Conservation (phyloP, 2,329 filamentous ascomycete species). For the Paecilomyces fulvus region DNA sequence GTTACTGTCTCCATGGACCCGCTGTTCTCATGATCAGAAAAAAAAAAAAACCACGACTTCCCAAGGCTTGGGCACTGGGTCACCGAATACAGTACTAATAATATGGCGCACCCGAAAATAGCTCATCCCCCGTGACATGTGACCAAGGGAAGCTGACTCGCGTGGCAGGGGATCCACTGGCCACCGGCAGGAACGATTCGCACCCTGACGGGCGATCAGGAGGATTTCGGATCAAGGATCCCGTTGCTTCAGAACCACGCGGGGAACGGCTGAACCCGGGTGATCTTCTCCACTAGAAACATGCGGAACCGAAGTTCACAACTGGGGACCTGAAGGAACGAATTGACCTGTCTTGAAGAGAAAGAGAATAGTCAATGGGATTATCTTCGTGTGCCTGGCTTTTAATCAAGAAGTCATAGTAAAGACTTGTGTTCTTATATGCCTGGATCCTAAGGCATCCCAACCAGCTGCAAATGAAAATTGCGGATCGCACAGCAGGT, state of each 20-base stretch:
- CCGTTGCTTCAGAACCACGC: not conserved
- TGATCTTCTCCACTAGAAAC: not conserved
- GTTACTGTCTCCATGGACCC: not conserved
- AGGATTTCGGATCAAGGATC: not conserved
- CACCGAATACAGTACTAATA: no score
- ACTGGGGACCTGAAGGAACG: no score
- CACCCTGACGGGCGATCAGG: not conserved
- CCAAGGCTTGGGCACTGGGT: no score
- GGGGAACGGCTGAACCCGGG: not conserved
- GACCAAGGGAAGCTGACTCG: not conserved
- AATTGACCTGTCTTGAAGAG: no score
- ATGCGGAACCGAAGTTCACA: not conserved
- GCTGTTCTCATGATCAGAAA: not conserved
- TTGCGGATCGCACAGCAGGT: not conserved
- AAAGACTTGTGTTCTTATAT: not conserved
- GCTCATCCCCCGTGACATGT: not conserved
- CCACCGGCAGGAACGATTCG: not conserved
- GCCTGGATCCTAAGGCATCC: not conserved
- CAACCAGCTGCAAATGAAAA: not conserved
- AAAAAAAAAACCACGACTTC: no score
- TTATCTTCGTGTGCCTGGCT: no score
- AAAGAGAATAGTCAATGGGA: no score
- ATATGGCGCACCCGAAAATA: not conserved
- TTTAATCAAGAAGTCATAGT: not conserved
- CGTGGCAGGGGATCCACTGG: not conserved